Percentiles rank a stretch among this genome's conserved stretches.
Conservation (phyloP, 2,329 filamentous ascomycete species). For the Colletotrichum simmondsii region DNA sequence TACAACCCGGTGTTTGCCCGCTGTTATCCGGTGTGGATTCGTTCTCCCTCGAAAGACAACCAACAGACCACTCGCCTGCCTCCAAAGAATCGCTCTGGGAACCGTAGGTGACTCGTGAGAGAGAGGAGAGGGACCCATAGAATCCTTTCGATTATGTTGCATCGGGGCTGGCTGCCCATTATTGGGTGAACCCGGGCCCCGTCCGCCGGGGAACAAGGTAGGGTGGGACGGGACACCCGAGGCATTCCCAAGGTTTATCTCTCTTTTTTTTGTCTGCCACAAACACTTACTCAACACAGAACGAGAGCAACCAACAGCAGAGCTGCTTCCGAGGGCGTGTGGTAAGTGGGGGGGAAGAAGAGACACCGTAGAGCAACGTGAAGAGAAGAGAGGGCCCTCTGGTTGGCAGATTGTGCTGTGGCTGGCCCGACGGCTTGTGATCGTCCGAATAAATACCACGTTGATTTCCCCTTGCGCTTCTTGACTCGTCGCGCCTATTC, state of each 20-base stretch:
- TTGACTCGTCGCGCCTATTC: not conserved
- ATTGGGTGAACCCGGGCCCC: not conserved
- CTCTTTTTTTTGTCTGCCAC: not conserved
- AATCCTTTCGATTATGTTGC: not conserved
- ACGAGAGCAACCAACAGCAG: not conserved
- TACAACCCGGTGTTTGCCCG: not conserved
- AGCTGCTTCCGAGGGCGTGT: not conserved
- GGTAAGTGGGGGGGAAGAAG: not conserved
- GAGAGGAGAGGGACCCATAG: not conserved
- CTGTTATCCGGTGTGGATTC: not conserved
- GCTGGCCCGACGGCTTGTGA: constrained; percentile 8
- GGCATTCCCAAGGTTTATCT: not conserved
- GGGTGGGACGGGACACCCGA: not conserved
- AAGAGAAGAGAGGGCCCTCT: not conserved
- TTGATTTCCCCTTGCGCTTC: not conserved
- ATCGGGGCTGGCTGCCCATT: not conserved
- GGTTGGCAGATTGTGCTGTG: not conserved
- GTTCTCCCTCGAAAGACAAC: not conserved
- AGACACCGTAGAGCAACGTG: not conserved
- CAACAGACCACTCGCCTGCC: not conserved
- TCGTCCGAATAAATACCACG: constrained; percentile 28
- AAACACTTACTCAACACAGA: not conserved
- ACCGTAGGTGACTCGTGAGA: not conserved
- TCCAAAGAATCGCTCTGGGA: not conserved
- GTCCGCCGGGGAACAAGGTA: not conserved